Conservation (phyloP, 1,284 basidiomycete species). For the Gomphus sp. region DNA sequence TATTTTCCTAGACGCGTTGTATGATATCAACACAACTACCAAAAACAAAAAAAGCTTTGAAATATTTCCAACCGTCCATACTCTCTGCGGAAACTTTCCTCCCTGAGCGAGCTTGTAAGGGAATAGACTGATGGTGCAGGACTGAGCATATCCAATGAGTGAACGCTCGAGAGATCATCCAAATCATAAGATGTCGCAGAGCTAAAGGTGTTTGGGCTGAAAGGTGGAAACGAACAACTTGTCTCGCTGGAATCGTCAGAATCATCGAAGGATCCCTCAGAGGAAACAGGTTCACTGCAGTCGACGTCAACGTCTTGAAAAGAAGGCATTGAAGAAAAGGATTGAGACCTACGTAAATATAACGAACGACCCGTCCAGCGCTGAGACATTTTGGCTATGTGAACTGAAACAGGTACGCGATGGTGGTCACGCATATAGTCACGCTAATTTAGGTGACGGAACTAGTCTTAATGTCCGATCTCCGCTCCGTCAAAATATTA, state of each 20-base stretch:
- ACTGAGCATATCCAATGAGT: neutral
- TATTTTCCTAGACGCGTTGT: conserved; percentile 19
- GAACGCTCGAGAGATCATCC: neutral
- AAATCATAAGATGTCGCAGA: neutral
- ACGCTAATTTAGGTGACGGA: no score
- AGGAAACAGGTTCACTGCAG: neutral
- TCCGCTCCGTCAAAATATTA: no score
- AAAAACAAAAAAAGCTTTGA: neutral
- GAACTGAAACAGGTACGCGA: no score
- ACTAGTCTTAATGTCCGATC: no score
- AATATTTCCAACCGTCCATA: conserved; percentile 40
- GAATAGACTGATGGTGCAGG: conserved; percentile 62
- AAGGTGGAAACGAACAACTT: neutral
- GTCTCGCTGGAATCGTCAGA: neutral
- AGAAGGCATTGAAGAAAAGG: neutral
- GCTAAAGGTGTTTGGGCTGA: neutral
- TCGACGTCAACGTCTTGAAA: neutral
- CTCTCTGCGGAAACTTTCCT: conserved; percentile 50
- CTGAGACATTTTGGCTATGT: no score
- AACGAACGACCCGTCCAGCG: no score
- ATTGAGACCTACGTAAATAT: neutral
- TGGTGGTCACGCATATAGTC: no score
- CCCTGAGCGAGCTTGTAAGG: conserved; percentile 51
- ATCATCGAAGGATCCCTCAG: neutral
- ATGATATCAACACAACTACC: neutral